These are phyloP conservation scores for Sugiyamaella floridensis DNA, from an alignment of 805 yeast species.

Conservation along the genomic window DNA sequence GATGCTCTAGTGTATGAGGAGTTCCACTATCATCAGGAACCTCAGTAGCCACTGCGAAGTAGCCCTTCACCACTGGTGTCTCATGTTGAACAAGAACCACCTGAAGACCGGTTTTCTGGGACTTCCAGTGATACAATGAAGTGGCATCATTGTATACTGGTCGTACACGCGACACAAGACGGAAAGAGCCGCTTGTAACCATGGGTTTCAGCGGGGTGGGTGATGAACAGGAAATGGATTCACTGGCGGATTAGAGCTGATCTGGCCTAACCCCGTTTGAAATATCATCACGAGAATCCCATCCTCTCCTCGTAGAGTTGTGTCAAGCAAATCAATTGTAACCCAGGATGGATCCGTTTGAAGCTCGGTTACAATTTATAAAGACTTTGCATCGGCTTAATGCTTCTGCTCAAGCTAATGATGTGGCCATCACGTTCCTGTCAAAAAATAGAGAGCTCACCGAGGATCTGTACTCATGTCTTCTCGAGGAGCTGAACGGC, in stretches of 20 bases:
- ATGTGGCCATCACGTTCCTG: conserved; percentile 23
- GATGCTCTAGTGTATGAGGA: conserved; percentile 93
- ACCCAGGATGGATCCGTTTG: conserved; percentile 79
- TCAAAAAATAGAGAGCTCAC: conserved; percentile 42
- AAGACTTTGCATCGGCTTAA: conserved; percentile 58
- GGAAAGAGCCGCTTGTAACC: not conserved
- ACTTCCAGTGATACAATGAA: conserved; percentile 52
- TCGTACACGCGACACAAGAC: conserved; percentile 6
- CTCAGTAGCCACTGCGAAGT: conserved; percentile 93
- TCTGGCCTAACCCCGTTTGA: not conserved
- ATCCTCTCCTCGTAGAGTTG: too few species aligned
- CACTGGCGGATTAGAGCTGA: not conserved
- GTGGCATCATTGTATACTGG: conserved; percentile 8
- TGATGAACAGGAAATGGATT: not conserved
- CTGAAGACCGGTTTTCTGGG: conserved; percentile 76
- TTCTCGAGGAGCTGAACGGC: conserved; percentile 49
- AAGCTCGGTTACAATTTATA: conserved; percentile 68
- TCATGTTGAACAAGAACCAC: conserved; percentile 68
- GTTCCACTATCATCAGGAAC: conserved; percentile 80
- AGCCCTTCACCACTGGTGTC: conserved; percentile 84
- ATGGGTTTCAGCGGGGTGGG: not conserved
- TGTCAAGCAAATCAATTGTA: too few species aligned
- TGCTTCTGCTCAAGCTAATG: conserved; percentile 42
- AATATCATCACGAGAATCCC: too few species aligned
- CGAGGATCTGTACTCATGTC: conserved; percentile 63